Conservation (phyloP, 75 land plant species). For the Adiantum capillusveneris region DNA sequence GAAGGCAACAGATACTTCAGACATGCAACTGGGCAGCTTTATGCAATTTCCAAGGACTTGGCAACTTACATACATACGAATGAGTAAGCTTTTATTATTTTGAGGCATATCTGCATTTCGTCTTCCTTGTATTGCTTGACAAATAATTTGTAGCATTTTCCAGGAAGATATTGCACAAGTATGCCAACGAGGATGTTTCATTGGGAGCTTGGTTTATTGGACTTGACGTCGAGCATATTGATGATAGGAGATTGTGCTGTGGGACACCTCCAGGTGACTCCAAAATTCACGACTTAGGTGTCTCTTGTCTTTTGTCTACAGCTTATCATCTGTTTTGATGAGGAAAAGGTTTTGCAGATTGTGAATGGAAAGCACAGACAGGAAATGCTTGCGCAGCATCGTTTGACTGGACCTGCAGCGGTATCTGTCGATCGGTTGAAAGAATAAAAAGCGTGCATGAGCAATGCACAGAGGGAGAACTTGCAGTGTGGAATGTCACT, state of each 20-base stretch:
- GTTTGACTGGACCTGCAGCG: slow-evolving; percentile 86
- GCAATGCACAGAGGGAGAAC: slow-evolving; percentile 55
- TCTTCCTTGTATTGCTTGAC: slow-evolving; percentile 15
- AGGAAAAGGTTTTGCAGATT: slow-evolving; percentile 2
- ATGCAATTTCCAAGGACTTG: slow-evolving; percentile 90
- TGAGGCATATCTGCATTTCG: neutral
- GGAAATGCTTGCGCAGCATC: slow-evolving; percentile 55
- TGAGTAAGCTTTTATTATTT: slow-evolving; percentile 14
- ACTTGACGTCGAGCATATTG: slow-evolving; percentile 79
- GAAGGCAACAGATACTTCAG: slow-evolving; percentile 96
- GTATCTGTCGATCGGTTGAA: slow-evolving; percentile 71
- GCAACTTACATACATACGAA: slow-evolving; percentile 44
- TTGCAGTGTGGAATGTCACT: slow-evolving; percentile 40
- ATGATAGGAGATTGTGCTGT: slow-evolving; percentile 75
- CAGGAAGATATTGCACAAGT: too few species aligned
- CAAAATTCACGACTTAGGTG: slow-evolving; percentile 33
- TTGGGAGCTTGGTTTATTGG: slow-evolving; percentile 88
- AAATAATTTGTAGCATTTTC: neutral
- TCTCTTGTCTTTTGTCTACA: neutral
- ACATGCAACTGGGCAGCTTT: slow-evolving; percentile 97
- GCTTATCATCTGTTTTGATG: slow-evolving; percentile 14
- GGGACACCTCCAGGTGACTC: slow-evolving; percentile 71
- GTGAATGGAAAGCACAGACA: slow-evolving; percentile 40
- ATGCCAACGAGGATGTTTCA: slow-evolving; percentile 84
- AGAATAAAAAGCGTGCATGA: slow-evolving; percentile 53